Percentiles rank a stretch among this genome's conserved stretches.
These are phyloP conservation scores for Suillus clintonianus DNA, from an alignment of 768 basidiomycete genomes.

Conservation along the genomic window DNA sequence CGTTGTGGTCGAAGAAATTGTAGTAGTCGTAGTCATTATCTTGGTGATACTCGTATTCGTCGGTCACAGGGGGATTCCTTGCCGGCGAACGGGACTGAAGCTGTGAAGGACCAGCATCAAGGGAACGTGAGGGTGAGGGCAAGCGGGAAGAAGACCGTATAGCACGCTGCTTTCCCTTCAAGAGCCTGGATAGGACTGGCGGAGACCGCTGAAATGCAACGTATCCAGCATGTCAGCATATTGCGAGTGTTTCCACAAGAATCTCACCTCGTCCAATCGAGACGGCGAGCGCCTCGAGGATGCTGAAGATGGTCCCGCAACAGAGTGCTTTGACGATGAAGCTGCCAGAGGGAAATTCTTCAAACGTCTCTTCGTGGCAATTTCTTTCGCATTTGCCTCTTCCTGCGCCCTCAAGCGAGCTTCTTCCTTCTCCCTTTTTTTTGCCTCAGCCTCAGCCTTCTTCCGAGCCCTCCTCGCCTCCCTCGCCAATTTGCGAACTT, in stretches of 20 bases:
- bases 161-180: background rate
- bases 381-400: conserved; percentile 11
- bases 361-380: conserved; percentile 15
- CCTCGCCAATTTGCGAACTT: conserved; percentile 32
- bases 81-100: background rate
- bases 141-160: conserved; percentile 4
- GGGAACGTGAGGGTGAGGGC: conserved; percentile 8
- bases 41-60: conserved; percentile 11
- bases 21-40: conserved; percentile 16
- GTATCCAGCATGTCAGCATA: background rate
- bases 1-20: conserved; percentile 7
- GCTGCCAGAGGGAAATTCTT: conserved; percentile 29
- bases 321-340: conserved; percentile 2
- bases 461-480: conserved; percentile 34
- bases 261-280: background rate
- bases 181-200: background rate
- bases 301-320: background rate
- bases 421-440: conserved; percentile 14
- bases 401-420: conserved; percentile 12
- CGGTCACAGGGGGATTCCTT: background rate
- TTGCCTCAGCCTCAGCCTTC: conserved; percentile 22
- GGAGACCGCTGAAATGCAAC: background rate
- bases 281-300: background rate
- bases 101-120: conserved; percentile 11
- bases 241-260: background rate